Evolutionary conservation across 1,284 basidiomycete species (phyloP).

Genomic region (Pholiota adiposa): DNA sequence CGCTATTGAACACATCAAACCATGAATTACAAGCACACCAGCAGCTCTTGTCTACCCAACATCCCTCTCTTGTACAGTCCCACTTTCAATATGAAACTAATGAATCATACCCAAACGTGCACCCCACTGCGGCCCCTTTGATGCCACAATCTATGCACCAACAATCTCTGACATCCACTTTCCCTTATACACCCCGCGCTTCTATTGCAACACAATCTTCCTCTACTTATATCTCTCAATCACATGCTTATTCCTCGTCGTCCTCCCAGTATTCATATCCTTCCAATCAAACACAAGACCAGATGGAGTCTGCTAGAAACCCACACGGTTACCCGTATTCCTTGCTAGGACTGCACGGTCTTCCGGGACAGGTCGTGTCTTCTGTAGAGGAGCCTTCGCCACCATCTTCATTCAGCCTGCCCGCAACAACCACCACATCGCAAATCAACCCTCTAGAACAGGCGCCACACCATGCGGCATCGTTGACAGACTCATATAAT

Average conservation of each 20-base stretch:
- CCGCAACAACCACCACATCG: neutral
- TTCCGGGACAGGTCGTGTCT: slow-evolving; percentile 19
- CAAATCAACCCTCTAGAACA: neutral
- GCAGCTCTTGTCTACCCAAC: neutral
- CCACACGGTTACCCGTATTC: slow-evolving; percentile 22
- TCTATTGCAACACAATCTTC: neutral
- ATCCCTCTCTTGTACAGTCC: neutral
- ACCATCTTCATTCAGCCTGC: neutral
- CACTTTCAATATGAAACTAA: slow-evolving; percentile 3
- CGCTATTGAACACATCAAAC: neutral
- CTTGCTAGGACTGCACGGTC: slow-evolving; percentile 22
- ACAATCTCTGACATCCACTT: neutral
- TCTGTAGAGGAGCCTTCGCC: slow-evolving; percentile 15
- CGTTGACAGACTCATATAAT: neutral
- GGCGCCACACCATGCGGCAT: neutral
- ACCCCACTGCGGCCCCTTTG: neutral
- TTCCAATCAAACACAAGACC: slow-evolving; percentile 15
- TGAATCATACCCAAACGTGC: neutral
- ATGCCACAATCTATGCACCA: neutral
- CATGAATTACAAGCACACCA: slow-evolving; percentile 5
- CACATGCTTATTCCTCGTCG: neutral
- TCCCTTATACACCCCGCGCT: neutral
- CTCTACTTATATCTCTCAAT: neutral
- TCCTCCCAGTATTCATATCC: neutral
- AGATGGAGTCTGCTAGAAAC: neutral